phyloP scores from a whole-genome alignment of 2,329 filamentous ascomycete species.

The Aspergillus hortae region DNA sequence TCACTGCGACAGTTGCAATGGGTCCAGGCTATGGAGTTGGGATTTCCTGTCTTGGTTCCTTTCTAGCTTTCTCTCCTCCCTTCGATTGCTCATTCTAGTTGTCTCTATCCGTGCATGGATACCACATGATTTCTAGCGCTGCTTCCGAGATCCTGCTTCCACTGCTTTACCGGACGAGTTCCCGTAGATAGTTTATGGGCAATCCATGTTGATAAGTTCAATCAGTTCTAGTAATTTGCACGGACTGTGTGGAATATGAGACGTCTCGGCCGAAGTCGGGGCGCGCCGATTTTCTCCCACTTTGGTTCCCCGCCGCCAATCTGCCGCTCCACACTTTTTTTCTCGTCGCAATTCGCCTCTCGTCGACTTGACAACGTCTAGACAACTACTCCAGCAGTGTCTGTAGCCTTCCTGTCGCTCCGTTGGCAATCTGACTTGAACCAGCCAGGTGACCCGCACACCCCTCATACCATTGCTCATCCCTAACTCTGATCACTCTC shows the following conservation, averaged over 20 bases:
- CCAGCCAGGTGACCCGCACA: background rate
- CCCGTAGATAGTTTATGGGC: background rate
- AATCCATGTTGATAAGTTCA: background rate
- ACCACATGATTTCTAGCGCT: background rate
- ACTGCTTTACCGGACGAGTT: background rate
- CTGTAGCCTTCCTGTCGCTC: background rate
- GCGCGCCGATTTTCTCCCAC: background rate
- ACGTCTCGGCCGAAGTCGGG: background rate
- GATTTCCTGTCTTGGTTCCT: background rate
- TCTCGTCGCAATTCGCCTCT: background rate
- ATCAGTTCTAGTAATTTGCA: background rate
- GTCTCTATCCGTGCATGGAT: background rate
- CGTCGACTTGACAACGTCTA: background rate
- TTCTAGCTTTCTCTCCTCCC: background rate
- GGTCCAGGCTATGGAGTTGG: background rate
- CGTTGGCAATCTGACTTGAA: background rate
- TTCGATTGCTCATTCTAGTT: background rate
- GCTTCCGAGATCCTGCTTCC: background rate
- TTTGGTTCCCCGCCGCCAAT: conserved; percentile 2
- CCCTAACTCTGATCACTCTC: background rate
- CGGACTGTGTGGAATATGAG: background rate
- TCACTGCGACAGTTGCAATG: conserved; percentile 1
- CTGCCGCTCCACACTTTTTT: background rate
- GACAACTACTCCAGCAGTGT: background rate
- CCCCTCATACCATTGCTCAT: background rate